A percentile compares a stretch with the other conserved stretches of the same genome.
Conservation (phyloP, 2,329 filamentous ascomycete genomes). For the Plenodomus biglobosus region DNA sequence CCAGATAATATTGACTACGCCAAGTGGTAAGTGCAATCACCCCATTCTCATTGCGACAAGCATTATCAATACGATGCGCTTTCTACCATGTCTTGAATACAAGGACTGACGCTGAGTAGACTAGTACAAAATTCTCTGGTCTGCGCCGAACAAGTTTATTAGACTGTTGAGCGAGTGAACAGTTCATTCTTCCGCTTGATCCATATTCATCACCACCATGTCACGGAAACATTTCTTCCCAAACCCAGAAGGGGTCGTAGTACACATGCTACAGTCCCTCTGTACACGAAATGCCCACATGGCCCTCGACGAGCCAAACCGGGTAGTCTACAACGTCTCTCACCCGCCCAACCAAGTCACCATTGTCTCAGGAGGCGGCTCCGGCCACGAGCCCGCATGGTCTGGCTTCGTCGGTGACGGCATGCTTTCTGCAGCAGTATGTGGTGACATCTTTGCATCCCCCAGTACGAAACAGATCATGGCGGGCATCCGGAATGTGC, state of each 20-base stretch:
- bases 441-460: conserved; percentile 53
- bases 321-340: conserved; percentile 52
- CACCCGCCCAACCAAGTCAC: conserved; percentile 49
- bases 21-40: not conserved
- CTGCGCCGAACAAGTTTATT: too few species aligned
- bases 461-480: conserved; percentile 54
- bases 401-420: conserved; percentile 53
- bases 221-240: conserved; percentile 59
- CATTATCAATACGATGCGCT: not conserved
- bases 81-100: not conserved
- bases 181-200: not conserved
- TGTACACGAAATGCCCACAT: conserved; percentile 49
- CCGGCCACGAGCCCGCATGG: conserved; percentile 54
- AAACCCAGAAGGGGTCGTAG: conserved; percentile 53
- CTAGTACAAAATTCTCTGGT: too few species aligned
- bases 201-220: conserved; percentile 40
- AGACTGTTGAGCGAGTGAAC: not conserved
- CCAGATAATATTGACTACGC: not conserved
- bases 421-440: conserved; percentile 52
- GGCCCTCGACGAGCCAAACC: conserved; percentile 50
- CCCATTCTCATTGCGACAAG: not conserved
- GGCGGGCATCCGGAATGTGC: conserved; percentile 51
- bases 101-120: not conserved
- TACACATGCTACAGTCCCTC: conserved; percentile 52
- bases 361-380: conserved; percentile 52